Evolutionary conservation across 306 rosid species (phyloP).

Genomic region (Dryas octopetala): DNA sequence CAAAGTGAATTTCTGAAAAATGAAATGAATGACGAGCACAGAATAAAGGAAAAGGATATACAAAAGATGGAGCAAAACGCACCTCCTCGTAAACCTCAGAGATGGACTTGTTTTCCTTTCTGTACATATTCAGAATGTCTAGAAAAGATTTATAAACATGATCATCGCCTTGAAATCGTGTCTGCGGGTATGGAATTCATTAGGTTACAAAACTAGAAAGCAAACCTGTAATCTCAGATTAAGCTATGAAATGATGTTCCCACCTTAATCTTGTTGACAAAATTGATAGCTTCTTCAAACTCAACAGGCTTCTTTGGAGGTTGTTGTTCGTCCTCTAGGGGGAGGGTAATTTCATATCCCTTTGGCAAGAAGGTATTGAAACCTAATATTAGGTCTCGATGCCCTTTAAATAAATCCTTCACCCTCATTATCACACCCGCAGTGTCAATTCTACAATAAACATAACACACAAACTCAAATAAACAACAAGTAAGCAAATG

Average conservation of each 20-base stretch:
- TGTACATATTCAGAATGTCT: slow-evolving; percentile 94
- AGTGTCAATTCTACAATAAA: slow-evolving; percentile 80
- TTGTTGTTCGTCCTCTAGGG: slow-evolving; percentile 77
- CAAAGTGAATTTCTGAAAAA: slow-evolving; percentile 21
- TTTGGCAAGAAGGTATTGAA: slow-evolving; percentile 98
- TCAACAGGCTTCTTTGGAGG: slow-evolving; percentile 91
- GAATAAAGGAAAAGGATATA: slow-evolving; percentile 13
- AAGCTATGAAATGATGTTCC: slow-evolving; percentile 19
- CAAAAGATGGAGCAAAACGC: slow-evolving; percentile 21
- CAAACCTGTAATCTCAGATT: slow-evolving; percentile 22
- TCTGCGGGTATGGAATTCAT: slow-evolving; percentile 56
- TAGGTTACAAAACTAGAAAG: slow-evolving; percentile 23
- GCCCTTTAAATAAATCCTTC: slow-evolving; percentile 91
- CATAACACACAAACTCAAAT: slow-evolving; percentile 32
- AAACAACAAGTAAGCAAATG: slow-evolving; percentile 28
- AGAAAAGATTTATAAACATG: slow-evolving; percentile 89
- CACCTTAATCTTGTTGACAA: slow-evolving; percentile 97
- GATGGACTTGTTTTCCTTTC: slow-evolving; percentile 88
- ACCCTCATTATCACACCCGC: slow-evolving; percentile 93
- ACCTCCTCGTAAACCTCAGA: slow-evolving; percentile 88
- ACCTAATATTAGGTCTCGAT: slow-evolving; percentile 86
- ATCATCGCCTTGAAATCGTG: slow-evolving; percentile 90
- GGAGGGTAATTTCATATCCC: slow-evolving; percentile 94
- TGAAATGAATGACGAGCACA: slow-evolving; percentile 13
- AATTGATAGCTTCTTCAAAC: slow-evolving; percentile 93